A percentile compares a stretch with the other conserved stretches of the same genome.
phyloP scores from a whole-genome alignment of 352 stramenopile genomes.

The Detonula confervacea region DNA sequence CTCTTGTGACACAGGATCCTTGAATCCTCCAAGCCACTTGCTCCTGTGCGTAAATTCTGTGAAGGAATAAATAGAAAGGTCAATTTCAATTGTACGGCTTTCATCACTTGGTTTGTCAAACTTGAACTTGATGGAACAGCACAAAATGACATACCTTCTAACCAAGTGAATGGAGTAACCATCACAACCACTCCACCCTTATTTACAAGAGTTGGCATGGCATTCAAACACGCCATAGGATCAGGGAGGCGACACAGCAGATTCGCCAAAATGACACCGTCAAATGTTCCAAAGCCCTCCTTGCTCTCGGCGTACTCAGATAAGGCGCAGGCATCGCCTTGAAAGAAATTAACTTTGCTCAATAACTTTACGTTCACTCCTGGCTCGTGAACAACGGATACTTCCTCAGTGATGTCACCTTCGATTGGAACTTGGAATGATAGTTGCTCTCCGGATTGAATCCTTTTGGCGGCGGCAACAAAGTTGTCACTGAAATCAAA shows the following conservation, averaged over 20 bases:
- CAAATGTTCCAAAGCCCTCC: constrained; percentile 88
- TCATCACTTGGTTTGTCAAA: too few species aligned
- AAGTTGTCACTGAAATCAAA: constrained; percentile 94
- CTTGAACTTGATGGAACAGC: neutral
- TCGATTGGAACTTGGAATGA: constrained; percentile 90
- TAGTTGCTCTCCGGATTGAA: constrained; percentile 88
- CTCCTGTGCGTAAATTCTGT: constrained; percentile 89
- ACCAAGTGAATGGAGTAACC: constrained; percentile 96
- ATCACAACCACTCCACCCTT: constrained; percentile 92
- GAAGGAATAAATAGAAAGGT: neutral
- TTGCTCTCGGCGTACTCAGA: constrained; percentile 62
- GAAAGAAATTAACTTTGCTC: constrained; percentile 88
- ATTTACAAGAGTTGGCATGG: constrained; percentile 90
- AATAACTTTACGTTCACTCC: constrained; percentile 85
- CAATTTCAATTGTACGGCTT: neutral
- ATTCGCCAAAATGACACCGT: constrained; percentile 95
- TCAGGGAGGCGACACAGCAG: constrained; percentile 94
- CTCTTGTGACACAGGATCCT: constrained; percentile 67
- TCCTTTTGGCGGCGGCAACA: constrained; percentile 87
- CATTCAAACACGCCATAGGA: constrained; percentile 90
- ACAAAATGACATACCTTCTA: constrained; percentile 90
- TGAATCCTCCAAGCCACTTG: constrained; percentile 80
- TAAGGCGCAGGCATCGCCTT: constrained; percentile 93
- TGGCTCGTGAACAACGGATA: constrained; percentile 72
- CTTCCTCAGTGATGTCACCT: constrained; percentile 86